A percentile compares a stretch with the other conserved stretches of the same genome.
phyloP scores from a whole-genome alignment of 2,329 filamentous ascomycete species.

The Botrytis fragariae region DNA sequence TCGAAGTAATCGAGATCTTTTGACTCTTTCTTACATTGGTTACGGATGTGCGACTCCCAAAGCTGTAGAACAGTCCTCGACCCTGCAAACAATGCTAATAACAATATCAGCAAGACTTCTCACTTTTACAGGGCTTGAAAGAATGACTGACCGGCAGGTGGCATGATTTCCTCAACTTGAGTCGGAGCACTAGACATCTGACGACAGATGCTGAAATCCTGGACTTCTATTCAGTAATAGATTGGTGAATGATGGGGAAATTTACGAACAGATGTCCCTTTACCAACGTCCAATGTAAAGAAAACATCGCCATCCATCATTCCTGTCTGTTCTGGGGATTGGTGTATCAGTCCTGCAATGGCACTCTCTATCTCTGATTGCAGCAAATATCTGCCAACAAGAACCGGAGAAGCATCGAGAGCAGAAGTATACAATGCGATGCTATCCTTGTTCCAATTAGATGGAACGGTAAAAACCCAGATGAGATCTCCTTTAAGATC shows the following conservation, averaged over 20 bases:
- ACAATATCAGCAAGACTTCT: not conserved
- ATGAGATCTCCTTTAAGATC: not conserved
- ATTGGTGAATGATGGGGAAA: not conserved
- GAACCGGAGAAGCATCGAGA: not conserved
- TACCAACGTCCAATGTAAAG: not conserved
- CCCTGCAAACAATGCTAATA: not conserved
- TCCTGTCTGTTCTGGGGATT: not conserved
- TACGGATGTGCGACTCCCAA: not conserved
- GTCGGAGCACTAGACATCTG: not conserved
- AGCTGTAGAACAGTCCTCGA: not conserved
- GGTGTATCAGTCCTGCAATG: not conserved
- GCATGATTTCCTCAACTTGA: not conserved
- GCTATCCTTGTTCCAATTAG: not conserved
- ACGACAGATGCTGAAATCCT: not conserved
- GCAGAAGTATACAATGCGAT: not conserved
- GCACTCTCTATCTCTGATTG: not conserved
- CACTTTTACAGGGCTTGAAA: not conserved
- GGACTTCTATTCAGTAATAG: not conserved
- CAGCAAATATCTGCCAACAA: not conserved
- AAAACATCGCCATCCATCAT: not conserved
- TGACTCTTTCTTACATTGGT: not conserved
- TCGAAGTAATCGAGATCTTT: not conserved
- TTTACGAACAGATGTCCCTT: not conserved
- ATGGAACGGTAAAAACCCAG: not conserved
- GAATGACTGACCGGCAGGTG: not conserved